Evolutionary conservation across 2,329 filamentous ascomycete species (phyloP).

Genomic region (Scytalidium sp.): DNA sequence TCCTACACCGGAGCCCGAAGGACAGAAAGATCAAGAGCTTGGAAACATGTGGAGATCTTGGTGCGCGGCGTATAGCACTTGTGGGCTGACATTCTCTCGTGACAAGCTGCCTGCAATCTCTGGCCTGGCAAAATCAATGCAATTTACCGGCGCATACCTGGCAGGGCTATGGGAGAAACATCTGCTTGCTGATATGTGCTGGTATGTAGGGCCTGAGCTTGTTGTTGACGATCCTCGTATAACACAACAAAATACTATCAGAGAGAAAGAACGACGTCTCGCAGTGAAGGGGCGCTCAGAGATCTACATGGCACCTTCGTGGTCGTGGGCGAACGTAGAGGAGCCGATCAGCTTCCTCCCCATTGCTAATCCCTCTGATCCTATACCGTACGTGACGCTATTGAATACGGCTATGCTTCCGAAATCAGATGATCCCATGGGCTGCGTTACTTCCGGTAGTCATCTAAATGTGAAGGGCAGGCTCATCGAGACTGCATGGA

Average conservation of each 20-base stretch:
- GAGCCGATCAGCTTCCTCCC: not conserved
- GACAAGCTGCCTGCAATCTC: slow-evolving; percentile 5
- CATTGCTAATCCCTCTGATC: slow-evolving; percentile 11
- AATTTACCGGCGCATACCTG: not conserved
- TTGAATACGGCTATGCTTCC: not conserved
- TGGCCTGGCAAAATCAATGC: slow-evolving; percentile 5
- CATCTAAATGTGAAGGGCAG: not conserved
- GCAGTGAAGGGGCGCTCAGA: not conserved
- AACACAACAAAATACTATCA: not conserved
- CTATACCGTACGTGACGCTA: not conserved
- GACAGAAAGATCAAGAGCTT: not conserved
- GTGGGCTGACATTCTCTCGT: not conserved
- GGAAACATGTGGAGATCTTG: not conserved
- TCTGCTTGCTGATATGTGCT: not conserved
- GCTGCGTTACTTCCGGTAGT: slow-evolving; percentile 13
- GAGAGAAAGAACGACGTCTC: not conserved
- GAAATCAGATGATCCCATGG: not conserved
- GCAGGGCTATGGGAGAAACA: not conserved
- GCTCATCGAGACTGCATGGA: not conserved
- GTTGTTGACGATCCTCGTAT: not conserved
- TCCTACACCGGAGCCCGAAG: not conserved
- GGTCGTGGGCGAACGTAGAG: slow-evolving; percentile 4
- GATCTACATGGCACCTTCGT: slow-evolving; percentile 4
- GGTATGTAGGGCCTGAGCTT: not conserved
- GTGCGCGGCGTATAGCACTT: not conserved